phyloP scores from a whole-genome alignment of 257 asterid genomes.

The Nicotiana sylvestris region DNA sequence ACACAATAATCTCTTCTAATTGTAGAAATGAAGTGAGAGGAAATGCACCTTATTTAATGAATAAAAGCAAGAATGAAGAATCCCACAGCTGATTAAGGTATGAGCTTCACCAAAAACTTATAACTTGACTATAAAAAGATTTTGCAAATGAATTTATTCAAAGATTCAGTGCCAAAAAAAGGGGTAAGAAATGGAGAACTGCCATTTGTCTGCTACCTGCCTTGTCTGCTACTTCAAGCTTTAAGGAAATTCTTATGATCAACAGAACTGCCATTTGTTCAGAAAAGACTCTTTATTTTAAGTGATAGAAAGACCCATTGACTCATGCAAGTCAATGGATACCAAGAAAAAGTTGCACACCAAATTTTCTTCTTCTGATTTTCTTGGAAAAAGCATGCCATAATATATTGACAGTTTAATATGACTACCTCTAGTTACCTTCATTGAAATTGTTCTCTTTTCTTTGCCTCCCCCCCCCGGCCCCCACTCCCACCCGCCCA shows the following conservation, averaged over 20 bases:
- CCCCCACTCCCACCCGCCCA: too few relatives aligned
- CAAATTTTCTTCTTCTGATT: constrained; percentile 9
- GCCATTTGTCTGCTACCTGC: neutral
- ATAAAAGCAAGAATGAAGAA: neutral
- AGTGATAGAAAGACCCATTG: constrained; percentile 9
- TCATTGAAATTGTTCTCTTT: neutral
- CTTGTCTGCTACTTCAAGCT: neutral
- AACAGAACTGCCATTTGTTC: neutral
- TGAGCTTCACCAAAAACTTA: neutral
- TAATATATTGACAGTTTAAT: neutral
- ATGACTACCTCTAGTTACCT: neutral
- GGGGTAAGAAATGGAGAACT: too few relatives aligned
- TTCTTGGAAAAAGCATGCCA: constrained; percentile 21
- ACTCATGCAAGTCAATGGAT: constrained; percentile 17
- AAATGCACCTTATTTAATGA: neutral
- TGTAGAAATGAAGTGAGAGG: neutral
- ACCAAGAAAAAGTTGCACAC: neutral
- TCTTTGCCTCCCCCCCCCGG: too few relatives aligned
- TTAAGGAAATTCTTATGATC: neutral
- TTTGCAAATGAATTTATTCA: neutral
- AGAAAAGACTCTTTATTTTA: neutral
- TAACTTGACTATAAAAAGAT: neutral
- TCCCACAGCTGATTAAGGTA: neutral
- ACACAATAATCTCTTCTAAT: neutral
- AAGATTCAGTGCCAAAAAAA: neutral